phyloP scores from a whole-genome alignment of 257 asterid genomes.

The Echites panduratus region DNA sequence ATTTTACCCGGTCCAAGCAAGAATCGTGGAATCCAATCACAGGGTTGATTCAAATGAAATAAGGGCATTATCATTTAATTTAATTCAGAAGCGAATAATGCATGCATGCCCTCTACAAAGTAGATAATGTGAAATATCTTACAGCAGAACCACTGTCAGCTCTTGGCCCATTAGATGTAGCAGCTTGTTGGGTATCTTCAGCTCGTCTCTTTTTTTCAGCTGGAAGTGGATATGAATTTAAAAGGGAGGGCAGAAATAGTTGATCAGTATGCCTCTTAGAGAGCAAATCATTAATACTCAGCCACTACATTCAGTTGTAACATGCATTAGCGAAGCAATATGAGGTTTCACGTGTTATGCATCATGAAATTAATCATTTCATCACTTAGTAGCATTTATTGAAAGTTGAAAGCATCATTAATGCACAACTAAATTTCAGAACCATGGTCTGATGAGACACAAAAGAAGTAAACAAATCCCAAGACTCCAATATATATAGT shows the following conservation, averaged over 20 bases:
- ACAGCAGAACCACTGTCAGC: slow-evolving; percentile 70
- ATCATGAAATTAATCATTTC: not conserved
- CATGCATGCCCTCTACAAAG: not conserved
- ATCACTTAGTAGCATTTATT: not conserved
- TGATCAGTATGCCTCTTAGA: not conserved
- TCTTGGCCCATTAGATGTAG: slow-evolving; percentile 59
- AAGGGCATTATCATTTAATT: not conserved
- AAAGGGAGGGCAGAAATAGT: too few relatives aligned
- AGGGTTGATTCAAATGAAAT: not conserved
- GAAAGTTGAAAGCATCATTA: not conserved
- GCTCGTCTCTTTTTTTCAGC: slow-evolving; percentile 64
- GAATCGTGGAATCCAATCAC: not conserved
- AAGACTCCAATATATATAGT: not conserved
- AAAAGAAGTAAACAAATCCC: not conserved
- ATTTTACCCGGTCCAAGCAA: not conserved
- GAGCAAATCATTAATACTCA: not conserved
- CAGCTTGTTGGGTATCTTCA: slow-evolving; percentile 62
- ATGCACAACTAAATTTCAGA: not conserved
- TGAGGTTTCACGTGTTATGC: not conserved
- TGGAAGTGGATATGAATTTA: slow-evolving; percentile 16
- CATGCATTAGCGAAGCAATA: not conserved
- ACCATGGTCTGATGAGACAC: not conserved
- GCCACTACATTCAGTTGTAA: not conserved
- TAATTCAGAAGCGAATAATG: not conserved
- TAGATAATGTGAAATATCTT: slow-evolving; percentile 33